Base-by-base conservation (phyloP, 495 filamentous ascomycete genomes). In the Paragyromitra xinjiangensis region DNA sequence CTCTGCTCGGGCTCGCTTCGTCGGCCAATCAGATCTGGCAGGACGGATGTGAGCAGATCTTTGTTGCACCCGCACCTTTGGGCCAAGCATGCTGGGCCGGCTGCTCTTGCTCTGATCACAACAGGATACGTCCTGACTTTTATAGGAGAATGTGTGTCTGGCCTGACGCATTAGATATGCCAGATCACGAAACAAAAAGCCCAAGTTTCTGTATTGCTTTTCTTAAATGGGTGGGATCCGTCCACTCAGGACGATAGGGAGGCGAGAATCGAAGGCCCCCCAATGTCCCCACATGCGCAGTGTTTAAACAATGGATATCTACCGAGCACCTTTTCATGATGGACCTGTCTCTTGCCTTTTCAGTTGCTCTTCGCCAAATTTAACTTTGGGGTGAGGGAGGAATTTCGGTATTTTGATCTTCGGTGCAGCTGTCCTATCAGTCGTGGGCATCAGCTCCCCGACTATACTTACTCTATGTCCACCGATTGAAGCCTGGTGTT, bases 1-100 rank as follows among this genome's bases (percentile, higher is more conserved):
- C 56, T 48, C 71, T 70, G 76, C 22, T 77, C 26, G 14, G 22
- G 19, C 22, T 79, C 77, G 77, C 77, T 78, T 79, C 78, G 11
- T 26, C 61, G 5, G 22, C 77, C 77, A 79, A 79, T 78, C 2
- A 78, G 19, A n/a, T 45, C 9, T 22, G 1, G 4, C 11, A 1
- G 62, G 62, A 48, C 63, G 42, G 37, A 50, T 59, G 42, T 51
- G 48, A 42, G 66, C 50, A 66, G 44, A 58, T 64, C 37, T 48
- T 61, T 59, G 44, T 24, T 64, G 69, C n/a, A 63, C 37, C 14
- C 14, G 14, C 26, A 40, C n/a, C 9, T 40, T 19, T 22, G 37
- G 42, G n/a, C 37, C 48, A 50, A 75, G 9, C 45, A 12, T 62
- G 19, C 40, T 37, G 29, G 29, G 29, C 29, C 51, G 53, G 44